phyloP scores from a whole-genome alignment of 495 filamentous ascomycete genomes.

The Talaromyces wortmannii region DNA sequence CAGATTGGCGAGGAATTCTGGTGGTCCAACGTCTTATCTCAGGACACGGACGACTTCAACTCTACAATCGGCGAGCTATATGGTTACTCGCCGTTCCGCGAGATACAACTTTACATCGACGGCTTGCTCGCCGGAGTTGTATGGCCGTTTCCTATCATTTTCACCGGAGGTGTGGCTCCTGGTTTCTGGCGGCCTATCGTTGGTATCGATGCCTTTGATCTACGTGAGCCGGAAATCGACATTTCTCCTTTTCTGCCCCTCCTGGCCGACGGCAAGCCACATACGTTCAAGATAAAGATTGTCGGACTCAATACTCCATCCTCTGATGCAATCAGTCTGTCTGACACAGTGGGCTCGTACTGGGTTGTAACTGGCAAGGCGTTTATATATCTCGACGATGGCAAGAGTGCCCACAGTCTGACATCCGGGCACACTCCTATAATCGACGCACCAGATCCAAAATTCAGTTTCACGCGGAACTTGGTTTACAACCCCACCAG shows the following conservation, averaged over 20 bases:
- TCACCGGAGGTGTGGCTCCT: constrained; percentile 80
- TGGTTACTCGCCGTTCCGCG: constrained; percentile 73
- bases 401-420: constrained; percentile 21
- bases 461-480: constrained; percentile 30
- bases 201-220: constrained; percentile 78
- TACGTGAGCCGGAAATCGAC: constrained; percentile 77
- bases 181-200: constrained; percentile 80
- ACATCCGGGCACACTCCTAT: constrained; percentile 39
- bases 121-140: constrained; percentile 67
- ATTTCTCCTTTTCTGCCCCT: constrained; percentile 71
- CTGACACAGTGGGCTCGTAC: constrained; percentile 55
- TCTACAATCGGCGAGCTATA: constrained; percentile 50
- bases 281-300: constrained; percentile 67
- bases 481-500: constrained; percentile 31
- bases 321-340: constrained; percentile 41
- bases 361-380: constrained; percentile 84
- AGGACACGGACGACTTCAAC: constrained; percentile 55
- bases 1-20: constrained; percentile 82
- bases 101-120: constrained; percentile 77
- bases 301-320: constrained; percentile 49
- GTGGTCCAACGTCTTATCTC: constrained; percentile 74
- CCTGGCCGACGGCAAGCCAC: constrained; percentile 55
- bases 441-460: constrained; percentile 29
- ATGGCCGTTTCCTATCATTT: constrained; percentile 84
- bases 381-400: constrained; percentile 61